Conservation (phyloP, 2,329 filamentous ascomycete species). For the Phialocephala sp. region DNA sequence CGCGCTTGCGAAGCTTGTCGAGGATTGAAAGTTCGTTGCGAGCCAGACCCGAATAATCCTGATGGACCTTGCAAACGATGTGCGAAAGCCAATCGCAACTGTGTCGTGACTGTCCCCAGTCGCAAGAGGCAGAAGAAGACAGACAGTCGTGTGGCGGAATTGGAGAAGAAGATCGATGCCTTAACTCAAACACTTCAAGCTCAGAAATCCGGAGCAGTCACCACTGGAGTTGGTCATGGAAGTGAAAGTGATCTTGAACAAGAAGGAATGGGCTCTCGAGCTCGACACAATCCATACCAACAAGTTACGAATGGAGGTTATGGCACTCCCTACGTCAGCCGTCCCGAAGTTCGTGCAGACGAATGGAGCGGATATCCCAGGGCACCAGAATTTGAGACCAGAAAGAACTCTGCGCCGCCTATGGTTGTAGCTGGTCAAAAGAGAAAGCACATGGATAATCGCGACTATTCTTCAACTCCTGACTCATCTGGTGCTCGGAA, state of each 20-base stretch:
- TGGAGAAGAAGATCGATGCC: constrained; percentile 50
- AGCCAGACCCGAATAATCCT: constrained; percentile 43
- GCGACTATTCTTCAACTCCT: constrained; percentile 24
- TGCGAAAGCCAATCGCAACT: constrained; percentile 46
- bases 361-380: constrained; percentile 40
- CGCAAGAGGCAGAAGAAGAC: constrained; percentile 52
- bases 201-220: constrained; percentile 32
- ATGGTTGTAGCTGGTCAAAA: constrained; percentile 45
- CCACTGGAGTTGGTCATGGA: constrained; percentile 9
- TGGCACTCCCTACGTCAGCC: constrained; percentile 31
- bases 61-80: constrained; percentile 48
- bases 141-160: constrained; percentile 50
- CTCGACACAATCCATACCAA: constrained; percentile 38
- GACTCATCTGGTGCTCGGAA: constrained; percentile 12
- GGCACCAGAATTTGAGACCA: constrained; percentile 35
- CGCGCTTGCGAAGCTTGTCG: constrained; percentile 51
- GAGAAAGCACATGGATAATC: constrained; percentile 41
- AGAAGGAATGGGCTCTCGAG: constrained; percentile 9
- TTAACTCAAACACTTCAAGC: constrained; percentile 47
- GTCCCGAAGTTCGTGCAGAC: constrained; percentile 32
- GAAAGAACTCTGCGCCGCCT: constrained; percentile 36
- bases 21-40: constrained; percentile 50
- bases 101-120: constrained; percentile 48
- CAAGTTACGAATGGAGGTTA: constrained; percentile 43
- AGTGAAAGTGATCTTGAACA: constrained; percentile 1